A percentile compares a stretch with the other conserved stretches of the same genome.
phyloP scores from a whole-genome alignment of 1,139 yeast species.

The Scheffersomyces parashehatae region DNA sequence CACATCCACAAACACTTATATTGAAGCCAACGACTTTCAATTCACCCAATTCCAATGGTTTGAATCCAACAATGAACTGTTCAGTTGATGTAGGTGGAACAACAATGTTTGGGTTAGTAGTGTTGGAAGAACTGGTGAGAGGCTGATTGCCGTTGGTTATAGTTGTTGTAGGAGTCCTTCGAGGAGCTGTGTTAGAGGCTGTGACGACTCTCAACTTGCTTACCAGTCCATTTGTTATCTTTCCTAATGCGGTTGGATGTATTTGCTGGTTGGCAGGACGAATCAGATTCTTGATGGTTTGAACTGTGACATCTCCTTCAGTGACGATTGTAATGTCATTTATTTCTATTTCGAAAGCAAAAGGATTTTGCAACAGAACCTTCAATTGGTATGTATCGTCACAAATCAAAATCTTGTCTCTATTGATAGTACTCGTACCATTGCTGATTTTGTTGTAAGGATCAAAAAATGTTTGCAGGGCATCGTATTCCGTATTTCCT shows the following conservation, averaged over 20 bases:
- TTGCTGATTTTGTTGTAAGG: constrained; percentile 28
- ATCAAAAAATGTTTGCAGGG: constrained; percentile 25
- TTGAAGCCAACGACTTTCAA: constrained; percentile 33
- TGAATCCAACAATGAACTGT: constrained; percentile 36
- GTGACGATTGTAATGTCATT: constrained; percentile 49
- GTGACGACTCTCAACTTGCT: neutral
- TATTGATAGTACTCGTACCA: constrained; percentile 13
- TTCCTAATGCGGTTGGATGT: neutral
- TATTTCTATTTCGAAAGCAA: constrained; percentile 70
- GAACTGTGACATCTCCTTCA: constrained; percentile 26
- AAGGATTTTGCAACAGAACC: constrained; percentile 75
- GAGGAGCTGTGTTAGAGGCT: neutral
- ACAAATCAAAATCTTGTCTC: constrained; percentile 46
- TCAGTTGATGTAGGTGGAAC: constrained; percentile 34
- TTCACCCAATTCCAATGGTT: constrained; percentile 32
- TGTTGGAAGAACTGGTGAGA: neutral
- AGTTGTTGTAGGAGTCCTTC: neutral
- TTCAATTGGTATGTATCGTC: constrained; percentile 57
- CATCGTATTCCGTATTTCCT: constrained; percentile 1
- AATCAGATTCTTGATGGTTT: constrained; percentile 23
- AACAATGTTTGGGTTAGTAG: constrained; percentile 4
- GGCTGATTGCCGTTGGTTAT: neutral
- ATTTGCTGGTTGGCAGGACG: neutral
- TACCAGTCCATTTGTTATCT: neutral
- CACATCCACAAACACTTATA: constrained; percentile 30